These are phyloP conservation scores for Durotheca rogersii DNA, from an alignment of 495 filamentous ascomycete species.

Conservation along the genomic window DNA sequence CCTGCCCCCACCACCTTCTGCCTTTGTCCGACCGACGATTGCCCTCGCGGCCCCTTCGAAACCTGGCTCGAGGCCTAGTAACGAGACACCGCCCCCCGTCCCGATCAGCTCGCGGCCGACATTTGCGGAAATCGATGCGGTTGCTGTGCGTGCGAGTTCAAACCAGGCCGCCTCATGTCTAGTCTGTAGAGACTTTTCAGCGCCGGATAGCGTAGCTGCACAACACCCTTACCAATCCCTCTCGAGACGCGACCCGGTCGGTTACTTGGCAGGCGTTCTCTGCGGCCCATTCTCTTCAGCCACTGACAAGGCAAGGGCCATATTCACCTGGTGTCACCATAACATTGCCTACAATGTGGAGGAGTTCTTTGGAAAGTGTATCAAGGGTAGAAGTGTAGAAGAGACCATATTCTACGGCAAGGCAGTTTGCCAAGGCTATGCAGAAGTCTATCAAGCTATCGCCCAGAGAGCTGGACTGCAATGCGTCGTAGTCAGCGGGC, in stretches of 20 bases:
- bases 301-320: constrained; percentile 86
- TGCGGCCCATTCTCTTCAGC: constrained; percentile 74
- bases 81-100: constrained; percentile 47
- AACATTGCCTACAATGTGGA: constrained; percentile 83
- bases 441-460: constrained; percentile 73
- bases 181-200: constrained; percentile 83
- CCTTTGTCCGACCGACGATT: constrained; percentile 26
- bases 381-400: constrained; percentile 63
- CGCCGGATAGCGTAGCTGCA: constrained; percentile 73
- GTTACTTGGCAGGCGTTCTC: constrained; percentile 72
- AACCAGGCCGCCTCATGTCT: constrained; percentile 57
- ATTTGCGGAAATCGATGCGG: constrained; percentile 44
- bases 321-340: constrained; percentile 96
- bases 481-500: constrained; percentile 66
- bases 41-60: constrained; percentile 21
- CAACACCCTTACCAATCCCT: constrained; percentile 71
- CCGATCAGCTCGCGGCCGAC: constrained; percentile 49
- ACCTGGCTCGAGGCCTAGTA: constrained; percentile 14
- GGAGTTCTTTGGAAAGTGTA: constrained; percentile 69
- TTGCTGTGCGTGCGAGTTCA: constrained; percentile 33
- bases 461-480: constrained; percentile 75
- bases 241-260: constrained; percentile 60
- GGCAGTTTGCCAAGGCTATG: constrained; percentile 91
- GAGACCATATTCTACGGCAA: constrained; percentile 69
- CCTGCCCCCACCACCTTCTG: constrained; percentile 43